phyloP scores from a whole-genome alignment of 768 basidiomycete genomes.

The Amanita subjunquillea region DNA sequence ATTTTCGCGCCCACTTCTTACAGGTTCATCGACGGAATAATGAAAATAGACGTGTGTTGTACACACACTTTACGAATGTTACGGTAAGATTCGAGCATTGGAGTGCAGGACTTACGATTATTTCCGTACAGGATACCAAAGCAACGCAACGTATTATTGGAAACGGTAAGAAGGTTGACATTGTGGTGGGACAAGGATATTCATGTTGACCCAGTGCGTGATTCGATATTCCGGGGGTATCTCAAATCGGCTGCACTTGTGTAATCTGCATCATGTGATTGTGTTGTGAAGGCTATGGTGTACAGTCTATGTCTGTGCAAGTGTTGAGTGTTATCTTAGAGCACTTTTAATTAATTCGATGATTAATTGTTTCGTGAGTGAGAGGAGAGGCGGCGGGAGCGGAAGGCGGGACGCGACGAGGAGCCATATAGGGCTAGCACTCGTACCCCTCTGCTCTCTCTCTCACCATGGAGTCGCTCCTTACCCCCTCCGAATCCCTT shows the following conservation, averaged over 20 bases:
- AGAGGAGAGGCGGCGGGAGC: background rate
- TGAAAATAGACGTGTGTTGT: conserved; percentile 70
- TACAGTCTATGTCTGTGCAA: background rate
- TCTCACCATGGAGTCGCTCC: conserved; percentile 39
- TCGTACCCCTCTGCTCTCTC: background rate
- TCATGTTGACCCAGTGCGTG: conserved; percentile 37
- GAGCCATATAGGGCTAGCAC: background rate
- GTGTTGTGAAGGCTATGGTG: background rate
- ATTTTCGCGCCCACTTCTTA: conserved; percentile 82
- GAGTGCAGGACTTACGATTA: background rate
- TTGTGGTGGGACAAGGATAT: background rate
- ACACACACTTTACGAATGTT: conserved; percentile 74
- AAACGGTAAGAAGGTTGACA: conserved; percentile 38
- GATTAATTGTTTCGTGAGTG: background rate
- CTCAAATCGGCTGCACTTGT: conserved; percentile 64
- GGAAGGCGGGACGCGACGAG: background rate
- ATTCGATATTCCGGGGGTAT: conserved; percentile 70
- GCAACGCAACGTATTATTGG: conserved; percentile 77
- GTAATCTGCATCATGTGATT: conserved; percentile 13
- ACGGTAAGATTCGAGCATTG: conserved; percentile 35
- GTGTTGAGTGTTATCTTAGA: background rate
- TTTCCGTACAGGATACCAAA: conserved; percentile 54
- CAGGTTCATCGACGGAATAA: conserved; percentile 76
- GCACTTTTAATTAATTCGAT: no score
- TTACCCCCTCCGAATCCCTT: conserved; percentile 56